A percentile compares a stretch with the other conserved stretches of the same genome.
These are phyloP conservation scores for Coniochaeta prunicola DNA, from an alignment of 2,329 filamentous ascomycete genomes.

Conservation along the genomic window DNA sequence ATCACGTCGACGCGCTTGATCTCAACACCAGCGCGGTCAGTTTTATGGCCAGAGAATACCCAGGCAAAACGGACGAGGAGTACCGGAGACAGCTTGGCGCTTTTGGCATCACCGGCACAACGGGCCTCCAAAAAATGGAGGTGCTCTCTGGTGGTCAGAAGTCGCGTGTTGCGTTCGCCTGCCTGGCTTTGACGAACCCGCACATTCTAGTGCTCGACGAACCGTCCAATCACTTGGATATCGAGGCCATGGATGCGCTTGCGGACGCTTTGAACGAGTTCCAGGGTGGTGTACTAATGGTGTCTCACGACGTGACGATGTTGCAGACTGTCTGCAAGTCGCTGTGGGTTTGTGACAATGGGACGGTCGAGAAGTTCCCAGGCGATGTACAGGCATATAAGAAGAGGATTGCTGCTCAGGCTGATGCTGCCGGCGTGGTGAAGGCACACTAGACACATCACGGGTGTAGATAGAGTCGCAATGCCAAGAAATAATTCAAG, in stretches of 20 bases:
- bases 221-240: conserved; percentile 97
- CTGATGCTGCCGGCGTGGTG: conserved; percentile 81
- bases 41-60: conserved; percentile 92
- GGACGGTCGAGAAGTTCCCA: conserved; percentile 91
- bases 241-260: conserved; percentile 97
- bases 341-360: conserved; percentile 93
- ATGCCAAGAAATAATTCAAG: not conserved
- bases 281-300: conserved; percentile 94
- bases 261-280: conserved; percentile 78
- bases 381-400: conserved; percentile 96
- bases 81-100: conserved; percentile 93
- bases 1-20: conserved; percentile 95
- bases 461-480: not conserved
- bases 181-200: conserved; percentile 83
- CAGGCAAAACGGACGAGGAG: conserved; percentile 88
- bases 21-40: conserved; percentile 81
- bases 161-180: conserved; percentile 97
- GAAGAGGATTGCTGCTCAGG: conserved; percentile 88
- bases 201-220: conserved; percentile 98
- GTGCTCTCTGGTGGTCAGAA: conserved; percentile 95
- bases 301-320: conserved; percentile 99
- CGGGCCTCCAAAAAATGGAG: conserved; percentile 92
- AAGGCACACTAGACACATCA: conserved; percentile 42
- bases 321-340: conserved; percentile 90
- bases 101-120: conserved; percentile 86